phyloP scores from a whole-genome alignment of 2,329 filamentous ascomycete genomes.

The Penicillium sp. region DNA sequence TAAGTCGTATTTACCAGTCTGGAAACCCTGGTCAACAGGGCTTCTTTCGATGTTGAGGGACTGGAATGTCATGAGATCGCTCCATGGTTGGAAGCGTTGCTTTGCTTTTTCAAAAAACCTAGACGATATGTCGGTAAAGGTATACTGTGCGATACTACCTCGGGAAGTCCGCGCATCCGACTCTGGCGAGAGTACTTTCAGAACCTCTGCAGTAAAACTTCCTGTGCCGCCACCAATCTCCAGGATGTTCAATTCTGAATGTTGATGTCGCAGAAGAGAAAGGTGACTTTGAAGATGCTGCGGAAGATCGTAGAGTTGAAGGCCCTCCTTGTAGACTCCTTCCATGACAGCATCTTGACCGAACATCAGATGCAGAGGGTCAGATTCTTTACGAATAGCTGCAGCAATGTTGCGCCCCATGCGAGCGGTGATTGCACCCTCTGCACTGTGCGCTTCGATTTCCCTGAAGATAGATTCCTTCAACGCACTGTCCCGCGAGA shows the following conservation, averaged over 20 bases:
- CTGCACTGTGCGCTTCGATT: constrained; percentile 23
- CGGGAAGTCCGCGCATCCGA: not conserved
- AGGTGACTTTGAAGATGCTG: constrained; percentile 19
- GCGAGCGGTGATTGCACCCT: constrained; percentile 31
- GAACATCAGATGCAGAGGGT: constrained; percentile 37
- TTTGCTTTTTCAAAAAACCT: constrained; percentile 31
- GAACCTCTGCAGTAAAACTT: constrained; percentile 23
- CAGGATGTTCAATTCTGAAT: constrained; percentile 17
- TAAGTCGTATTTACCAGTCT: constrained; percentile 30
- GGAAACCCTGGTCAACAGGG: constrained; percentile 30
- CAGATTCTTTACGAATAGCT: constrained; percentile 27
- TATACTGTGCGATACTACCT: constrained; percentile 22
- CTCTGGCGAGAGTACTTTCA: constrained; percentile 17
- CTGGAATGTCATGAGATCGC: constrained; percentile 28
- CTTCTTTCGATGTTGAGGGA: constrained; percentile 30
- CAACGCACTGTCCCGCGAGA: constrained; percentile 14
- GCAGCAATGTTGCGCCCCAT: constrained; percentile 32
- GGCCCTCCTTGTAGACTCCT: constrained; percentile 27
- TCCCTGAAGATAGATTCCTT: constrained; percentile 24
- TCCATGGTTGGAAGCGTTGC: constrained; percentile 23
- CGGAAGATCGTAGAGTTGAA: constrained; percentile 24
- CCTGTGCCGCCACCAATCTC: constrained; percentile 35
- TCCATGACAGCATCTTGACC: constrained; percentile 32
- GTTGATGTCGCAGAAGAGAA: constrained; percentile 20
- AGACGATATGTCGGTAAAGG: constrained; percentile 33